Evolutionary conservation across 2,329 filamentous ascomycete species (phyloP).

Genomic region (Intubia oerlemansii): DNA sequence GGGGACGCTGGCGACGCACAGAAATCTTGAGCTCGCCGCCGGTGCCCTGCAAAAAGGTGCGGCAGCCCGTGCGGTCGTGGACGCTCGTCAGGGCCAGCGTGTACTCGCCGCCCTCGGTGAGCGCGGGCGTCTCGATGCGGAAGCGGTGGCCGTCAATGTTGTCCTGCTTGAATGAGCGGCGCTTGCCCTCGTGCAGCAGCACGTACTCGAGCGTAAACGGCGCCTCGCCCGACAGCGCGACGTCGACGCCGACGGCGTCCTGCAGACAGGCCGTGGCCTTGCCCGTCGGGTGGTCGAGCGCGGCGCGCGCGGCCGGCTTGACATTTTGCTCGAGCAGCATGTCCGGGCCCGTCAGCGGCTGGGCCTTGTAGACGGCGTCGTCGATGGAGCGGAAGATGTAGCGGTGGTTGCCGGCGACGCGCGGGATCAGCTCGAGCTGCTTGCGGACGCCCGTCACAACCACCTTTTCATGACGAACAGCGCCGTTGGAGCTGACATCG

Average conservation of each 20-base stretch:
- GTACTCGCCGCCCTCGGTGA: conserved; percentile 75
- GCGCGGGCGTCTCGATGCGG: conserved; percentile 52
- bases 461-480: conserved; percentile 30
- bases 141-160: conserved; percentile 41
- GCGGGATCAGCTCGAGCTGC: conserved; percentile 68
- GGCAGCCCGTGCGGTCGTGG: conserved; percentile 70
- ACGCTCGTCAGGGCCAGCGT: conserved; percentile 68
- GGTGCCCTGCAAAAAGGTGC: conserved; percentile 47
- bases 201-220: conserved; percentile 89
- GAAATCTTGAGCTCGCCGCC: conserved; percentile 59
- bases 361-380: conserved; percentile 58
- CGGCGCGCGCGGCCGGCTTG: conserved; percentile 75
- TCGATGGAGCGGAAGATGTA: conserved; percentile 69
- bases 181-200: conserved; percentile 70
- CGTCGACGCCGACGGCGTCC: conserved; percentile 52
- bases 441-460: conserved; percentile 51
- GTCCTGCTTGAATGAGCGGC: conserved; percentile 43
- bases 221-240: conserved; percentile 57
- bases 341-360: conserved; percentile 37
- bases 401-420: conserved; percentile 61
- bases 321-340: conserved; percentile 68
- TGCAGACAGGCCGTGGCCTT: conserved; percentile 59
- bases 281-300: conserved; percentile 33
- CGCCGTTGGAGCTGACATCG: conserved; percentile 42
- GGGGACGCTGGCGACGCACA: conserved; percentile 73